Evolutionary conservation across 2,329 filamentous ascomycete genomes (phyloP).

Genomic region (Aspergillus neoniger): DNA sequence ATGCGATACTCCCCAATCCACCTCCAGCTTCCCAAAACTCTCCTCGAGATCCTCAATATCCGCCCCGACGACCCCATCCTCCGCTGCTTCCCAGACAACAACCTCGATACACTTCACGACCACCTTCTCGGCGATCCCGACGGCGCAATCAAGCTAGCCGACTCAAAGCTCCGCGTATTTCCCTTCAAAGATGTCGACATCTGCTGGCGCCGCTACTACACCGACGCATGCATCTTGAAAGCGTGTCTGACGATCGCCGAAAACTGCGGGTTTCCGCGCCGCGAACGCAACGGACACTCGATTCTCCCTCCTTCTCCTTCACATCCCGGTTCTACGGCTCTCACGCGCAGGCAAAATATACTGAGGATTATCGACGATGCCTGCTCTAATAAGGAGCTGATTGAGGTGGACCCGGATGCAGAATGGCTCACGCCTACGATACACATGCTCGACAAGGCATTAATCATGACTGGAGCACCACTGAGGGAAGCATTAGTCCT

Average conservation of each 20-base stretch:
- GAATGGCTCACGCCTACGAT: slow-evolving; percentile 62
- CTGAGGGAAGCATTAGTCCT: slow-evolving; percentile 52
- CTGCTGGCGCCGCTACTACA: slow-evolving; percentile 61
- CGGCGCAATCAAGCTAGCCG: slow-evolving; percentile 51
- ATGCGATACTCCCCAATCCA: slow-evolving; percentile 5
- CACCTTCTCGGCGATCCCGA: slow-evolving; percentile 38
- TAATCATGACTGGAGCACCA: slow-evolving; percentile 73
- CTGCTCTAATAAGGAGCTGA: neutral
- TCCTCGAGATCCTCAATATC: slow-evolving; percentile 33
- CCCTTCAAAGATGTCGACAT: slow-evolving; percentile 58
- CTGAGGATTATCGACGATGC: slow-evolving; percentile 13
- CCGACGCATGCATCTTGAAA: slow-evolving; percentile 57
- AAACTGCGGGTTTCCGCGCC: slow-evolving; percentile 21
- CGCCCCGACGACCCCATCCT: slow-evolving; percentile 38
- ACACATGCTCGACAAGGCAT: slow-evolving; percentile 68
- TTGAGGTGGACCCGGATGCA: slow-evolving; percentile 20
- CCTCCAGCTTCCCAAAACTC: slow-evolving; percentile 28
- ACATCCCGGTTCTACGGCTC: too few species aligned
- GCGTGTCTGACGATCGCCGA: slow-evolving; percentile 38
- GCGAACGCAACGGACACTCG: neutral
- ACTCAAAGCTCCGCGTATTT: slow-evolving; percentile 57
- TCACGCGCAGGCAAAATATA: slow-evolving; percentile 18
- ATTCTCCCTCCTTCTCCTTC: too few species aligned
- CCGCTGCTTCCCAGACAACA: slow-evolving; percentile 31
- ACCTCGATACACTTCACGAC: slow-evolving; percentile 21